phyloP scores from a whole-genome alignment of 1,139 yeast genomes.

The Hanseniaspora uvarum region DNA sequence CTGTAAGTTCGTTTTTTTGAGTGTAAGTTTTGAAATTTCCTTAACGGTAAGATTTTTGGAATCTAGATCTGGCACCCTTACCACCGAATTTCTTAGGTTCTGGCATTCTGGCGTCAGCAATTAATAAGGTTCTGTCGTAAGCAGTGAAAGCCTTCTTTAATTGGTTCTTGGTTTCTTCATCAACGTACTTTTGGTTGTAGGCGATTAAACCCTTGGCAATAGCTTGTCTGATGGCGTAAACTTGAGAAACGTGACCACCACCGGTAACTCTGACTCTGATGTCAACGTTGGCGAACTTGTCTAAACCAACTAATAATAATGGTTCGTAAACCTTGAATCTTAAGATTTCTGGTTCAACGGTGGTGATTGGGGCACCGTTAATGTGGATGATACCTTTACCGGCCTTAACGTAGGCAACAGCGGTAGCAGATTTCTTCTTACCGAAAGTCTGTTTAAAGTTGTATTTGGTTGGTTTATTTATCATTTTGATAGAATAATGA shows the following conservation, averaged over 20 bases:
- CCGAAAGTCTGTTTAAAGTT: constrained; percentile 71
- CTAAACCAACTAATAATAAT: constrained; percentile 93
- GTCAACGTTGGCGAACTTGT: constrained; percentile 96
- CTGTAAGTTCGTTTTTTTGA: background rate
- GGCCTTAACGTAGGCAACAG: constrained; percentile 99
- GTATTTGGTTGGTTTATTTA: background rate
- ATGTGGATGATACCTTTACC: constrained; percentile 99
- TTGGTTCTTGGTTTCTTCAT: constrained; percentile 99
- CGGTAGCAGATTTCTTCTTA: constrained; percentile 99
- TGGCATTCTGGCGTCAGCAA: constrained; percentile 99
- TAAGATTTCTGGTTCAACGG: constrained; percentile 97
- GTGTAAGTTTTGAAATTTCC: constrained; percentile 18
- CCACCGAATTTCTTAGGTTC: constrained; percentile 99
- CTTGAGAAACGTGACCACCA: constrained; percentile 99
- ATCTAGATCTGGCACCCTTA: constrained; percentile 99
- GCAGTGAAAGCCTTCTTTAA: constrained; percentile 94
- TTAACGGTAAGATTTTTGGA: constrained; percentile 99
- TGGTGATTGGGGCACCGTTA: constrained; percentile 98
- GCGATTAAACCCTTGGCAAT: constrained; percentile 99
- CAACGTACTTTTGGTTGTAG: constrained; percentile 98
- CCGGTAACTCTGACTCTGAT: constrained; percentile 98
- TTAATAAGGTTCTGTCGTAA: constrained; percentile 98
- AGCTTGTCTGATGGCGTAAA: constrained; percentile 99
- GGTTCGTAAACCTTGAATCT: constrained; percentile 99
- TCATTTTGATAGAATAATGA: background rate